Evolutionary conservation across 2,329 filamentous ascomycete species (phyloP).

Genomic region (Fusarium beomiforme): DNA sequence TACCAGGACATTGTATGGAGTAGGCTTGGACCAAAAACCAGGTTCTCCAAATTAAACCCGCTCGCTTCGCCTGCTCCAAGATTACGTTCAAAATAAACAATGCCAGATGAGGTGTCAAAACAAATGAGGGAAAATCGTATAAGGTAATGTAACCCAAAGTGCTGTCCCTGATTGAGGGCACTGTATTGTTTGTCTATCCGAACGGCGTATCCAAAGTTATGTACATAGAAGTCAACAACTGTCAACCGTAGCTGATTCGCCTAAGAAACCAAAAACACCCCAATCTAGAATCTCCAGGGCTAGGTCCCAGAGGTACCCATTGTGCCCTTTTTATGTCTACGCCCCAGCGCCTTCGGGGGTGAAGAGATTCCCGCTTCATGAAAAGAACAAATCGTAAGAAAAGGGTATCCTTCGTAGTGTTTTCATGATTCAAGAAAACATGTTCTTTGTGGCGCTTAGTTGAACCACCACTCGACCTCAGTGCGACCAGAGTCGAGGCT

Average conservation of each 20-base stretch:
- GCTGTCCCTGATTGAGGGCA: slow-evolving; percentile 6
- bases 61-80: slow-evolving; percentile 16
- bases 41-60: slow-evolving; percentile 9
- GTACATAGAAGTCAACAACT: slow-evolving; percentile 38
- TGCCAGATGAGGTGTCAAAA: slow-evolving; percentile 12
- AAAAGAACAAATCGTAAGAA: slow-evolving; percentile 37
- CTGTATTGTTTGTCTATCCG: slow-evolving; percentile 31
- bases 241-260: slow-evolving; percentile 34
- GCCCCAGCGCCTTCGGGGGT: slow-evolving; percentile 33
- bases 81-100: slow-evolving; percentile 11
- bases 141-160: slow-evolving; percentile 1
- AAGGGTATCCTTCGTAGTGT: slow-evolving; percentile 24
- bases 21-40: background rate
- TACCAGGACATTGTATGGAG: background rate
- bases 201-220: slow-evolving; percentile 28
- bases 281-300: slow-evolving; percentile 36
- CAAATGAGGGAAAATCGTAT: background rate
- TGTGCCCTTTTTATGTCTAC: slow-evolving; percentile 21
- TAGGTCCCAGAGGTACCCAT: background rate
- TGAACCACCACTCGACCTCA: slow-evolving; percentile 59
- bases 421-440: slow-evolving; percentile 17
- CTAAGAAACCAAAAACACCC: slow-evolving; percentile 40
- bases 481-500: slow-evolving; percentile 56
- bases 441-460: slow-evolving; percentile 40
- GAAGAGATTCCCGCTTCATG: slow-evolving; percentile 39